phyloP scores from a whole-genome alignment of 106 monocot species.

The Chionographis japonica region DNA sequence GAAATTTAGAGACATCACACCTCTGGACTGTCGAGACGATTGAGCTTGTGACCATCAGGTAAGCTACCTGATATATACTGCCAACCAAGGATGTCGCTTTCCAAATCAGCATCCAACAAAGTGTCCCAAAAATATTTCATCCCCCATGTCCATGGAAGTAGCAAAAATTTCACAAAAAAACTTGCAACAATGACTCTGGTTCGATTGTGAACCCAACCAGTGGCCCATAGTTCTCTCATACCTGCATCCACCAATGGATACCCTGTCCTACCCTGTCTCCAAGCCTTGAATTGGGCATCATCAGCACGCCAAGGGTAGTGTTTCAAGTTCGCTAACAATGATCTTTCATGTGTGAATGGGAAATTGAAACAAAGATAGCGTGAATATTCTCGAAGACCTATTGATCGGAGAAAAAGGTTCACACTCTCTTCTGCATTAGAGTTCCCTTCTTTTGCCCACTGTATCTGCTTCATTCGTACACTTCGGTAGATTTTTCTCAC shows the following conservation, averaged over 20 bases:
- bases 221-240: slow-evolving; percentile 96
- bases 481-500: slow-evolving; percentile 64
- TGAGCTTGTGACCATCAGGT: slow-evolving; percentile 84
- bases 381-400: slow-evolving; percentile 88
- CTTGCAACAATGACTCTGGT: slow-evolving; percentile 70
- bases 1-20: slow-evolving; percentile 19
- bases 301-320: slow-evolving; percentile 77
- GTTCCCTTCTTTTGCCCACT: slow-evolving; percentile 66
- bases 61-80: slow-evolving; percentile 90
- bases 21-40: slow-evolving; percentile 77
- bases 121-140: slow-evolving; percentile 97
- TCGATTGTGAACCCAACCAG: slow-evolving; percentile 86
- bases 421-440: slow-evolving; percentile 53
- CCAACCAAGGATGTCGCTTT: slow-evolving; percentile 89
- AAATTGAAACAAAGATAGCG: slow-evolving; percentile 94
- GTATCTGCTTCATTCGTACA: slow-evolving; percentile 62
- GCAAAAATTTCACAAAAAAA: slow-evolving; percentile 71
- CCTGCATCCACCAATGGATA: slow-evolving; percentile 93
- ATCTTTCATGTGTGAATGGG: slow-evolving; percentile 77
- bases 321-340: slow-evolving; percentile 62
- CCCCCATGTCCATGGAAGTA: slow-evolving; percentile 89
- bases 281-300: slow-evolving; percentile 58
- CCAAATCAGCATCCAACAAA: slow-evolving; percentile 76
- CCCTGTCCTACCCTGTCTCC: slow-evolving; percentile 90
- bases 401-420: slow-evolving; percentile 59